phyloP scores from a whole-genome alignment of 441 rosid genomes.

The Biscutella auriculata region DNA sequence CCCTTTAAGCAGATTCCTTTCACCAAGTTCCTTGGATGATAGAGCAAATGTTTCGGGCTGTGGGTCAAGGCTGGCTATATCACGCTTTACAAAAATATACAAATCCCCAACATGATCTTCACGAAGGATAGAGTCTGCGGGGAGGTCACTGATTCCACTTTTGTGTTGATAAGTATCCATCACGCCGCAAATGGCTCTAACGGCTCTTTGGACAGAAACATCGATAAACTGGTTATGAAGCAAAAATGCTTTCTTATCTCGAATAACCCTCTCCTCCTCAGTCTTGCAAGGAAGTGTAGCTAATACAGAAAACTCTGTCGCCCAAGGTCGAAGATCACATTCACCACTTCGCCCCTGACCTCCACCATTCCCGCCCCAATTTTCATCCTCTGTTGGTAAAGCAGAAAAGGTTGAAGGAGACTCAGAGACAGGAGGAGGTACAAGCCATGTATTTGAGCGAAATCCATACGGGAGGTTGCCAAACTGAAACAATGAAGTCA shows the following conservation, averaged over 20 bases:
- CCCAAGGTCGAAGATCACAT: constrained; percentile 58
- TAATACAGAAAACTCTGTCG: constrained; percentile 48
- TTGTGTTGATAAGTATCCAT: constrained; percentile 25
- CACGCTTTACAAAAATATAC: constrained; percentile 40
- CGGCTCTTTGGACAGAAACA: constrained; percentile 48
- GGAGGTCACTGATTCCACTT: constrained; percentile 13
- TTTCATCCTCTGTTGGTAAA: constrained; percentile 59
- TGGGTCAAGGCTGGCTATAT: constrained; percentile 30
- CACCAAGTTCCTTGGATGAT: constrained; percentile 38
- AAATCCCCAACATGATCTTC: constrained; percentile 58
- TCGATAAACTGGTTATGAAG: constrained; percentile 59
- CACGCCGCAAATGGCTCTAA: constrained; percentile 35
- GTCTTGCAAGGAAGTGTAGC: constrained; percentile 66
- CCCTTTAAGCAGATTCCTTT: constrained; percentile 60
- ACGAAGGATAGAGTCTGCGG: constrained; percentile 22
- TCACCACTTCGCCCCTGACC: constrained; percentile 50
- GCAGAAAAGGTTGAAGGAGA: constrained; percentile 39
- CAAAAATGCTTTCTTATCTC: constrained; percentile 63
- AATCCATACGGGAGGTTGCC: constrained; percentile 73
- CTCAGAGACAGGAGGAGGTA: constrained; percentile 49
- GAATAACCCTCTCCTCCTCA: constrained; percentile 65
- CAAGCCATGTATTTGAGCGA: constrained; percentile 70
- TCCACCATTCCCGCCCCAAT: constrained; percentile 71
- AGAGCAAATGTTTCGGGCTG: constrained; percentile 39
- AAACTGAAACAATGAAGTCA: constrained; percentile 32